Percentiles rank a stretch among this genome's conserved stretches.
Conservation (phyloP, 2,329 filamentous ascomycete species). For the Trichothecium roseum region DNA sequence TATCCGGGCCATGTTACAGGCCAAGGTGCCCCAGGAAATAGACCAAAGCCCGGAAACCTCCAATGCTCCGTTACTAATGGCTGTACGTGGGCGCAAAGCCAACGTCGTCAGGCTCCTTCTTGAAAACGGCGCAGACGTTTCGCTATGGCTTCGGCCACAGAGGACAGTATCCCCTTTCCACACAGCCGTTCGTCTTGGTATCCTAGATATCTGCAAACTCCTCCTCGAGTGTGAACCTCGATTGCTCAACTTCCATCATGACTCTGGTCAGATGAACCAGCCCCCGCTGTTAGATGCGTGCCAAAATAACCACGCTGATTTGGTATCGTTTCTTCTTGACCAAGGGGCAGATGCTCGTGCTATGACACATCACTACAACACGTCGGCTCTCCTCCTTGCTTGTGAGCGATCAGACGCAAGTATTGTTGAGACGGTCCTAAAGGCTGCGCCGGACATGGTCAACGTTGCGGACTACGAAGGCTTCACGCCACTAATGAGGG, state of each 20-base stretch:
- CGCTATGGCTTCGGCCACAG: conserved; percentile 4
- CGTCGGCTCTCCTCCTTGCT: conserved; percentile 10
- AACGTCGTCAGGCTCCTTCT: conserved; percentile 10
- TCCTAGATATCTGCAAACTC: conserved; percentile 8
- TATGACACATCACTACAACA: conserved; percentile 5
- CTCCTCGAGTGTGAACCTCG: conserved; percentile 10
- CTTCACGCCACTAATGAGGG: conserved; percentile 9
- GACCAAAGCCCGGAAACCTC: no score
- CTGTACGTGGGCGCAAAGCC: neutral
- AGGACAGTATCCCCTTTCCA: conserved; percentile 8
- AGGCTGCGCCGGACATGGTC: conserved; percentile 9
- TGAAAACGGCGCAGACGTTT: conserved; percentile 10
- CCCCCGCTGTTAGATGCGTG: conserved; percentile 11
- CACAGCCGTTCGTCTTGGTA: conserved; percentile 7
- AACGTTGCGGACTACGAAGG: conserved; percentile 6
- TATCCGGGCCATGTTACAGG: conserved; percentile 8
- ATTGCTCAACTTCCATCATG: conserved; percentile 9
- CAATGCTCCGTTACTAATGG: no score
- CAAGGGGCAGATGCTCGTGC: conserved; percentile 9
- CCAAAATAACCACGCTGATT: conserved; percentile 4
- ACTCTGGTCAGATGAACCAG: conserved; percentile 6
- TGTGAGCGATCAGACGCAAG: conserved; percentile 7
- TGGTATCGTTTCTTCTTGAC: conserved; percentile 9
- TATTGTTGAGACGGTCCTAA: conserved; percentile 8
- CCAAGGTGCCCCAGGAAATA: neutral